Conservation (phyloP, 352 stramenopile genomes). For the Phytopythium montanum region DNA sequence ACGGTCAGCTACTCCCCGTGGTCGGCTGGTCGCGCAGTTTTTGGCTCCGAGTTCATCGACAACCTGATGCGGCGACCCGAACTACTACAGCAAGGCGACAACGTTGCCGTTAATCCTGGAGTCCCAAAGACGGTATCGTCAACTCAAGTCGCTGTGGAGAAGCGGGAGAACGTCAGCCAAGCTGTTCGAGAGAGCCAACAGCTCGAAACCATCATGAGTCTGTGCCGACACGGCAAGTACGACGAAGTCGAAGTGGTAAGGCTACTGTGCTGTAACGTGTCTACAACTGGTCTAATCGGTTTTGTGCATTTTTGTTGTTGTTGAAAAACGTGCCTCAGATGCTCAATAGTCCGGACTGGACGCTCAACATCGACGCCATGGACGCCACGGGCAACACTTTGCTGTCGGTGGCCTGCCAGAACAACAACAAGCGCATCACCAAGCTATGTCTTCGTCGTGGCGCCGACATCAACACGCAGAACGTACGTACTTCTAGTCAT, state of each 20-base stretch:
- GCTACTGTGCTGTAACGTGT: background rate
- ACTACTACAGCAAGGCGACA: conserved; percentile 29
- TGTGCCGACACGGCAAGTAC: conserved; percentile 90
- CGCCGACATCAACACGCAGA: conserved; percentile 92
- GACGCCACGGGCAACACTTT: conserved; percentile 92
- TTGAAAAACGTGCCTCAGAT: conserved; percentile 39
- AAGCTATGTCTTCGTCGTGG: conserved; percentile 93
- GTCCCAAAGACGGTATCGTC: conserved; percentile 4
- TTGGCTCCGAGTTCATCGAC: conserved; percentile 58
- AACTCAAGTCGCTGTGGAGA: conserved; percentile 23
- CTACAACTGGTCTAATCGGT: background rate
- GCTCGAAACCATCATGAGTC: conserved; percentile 88
- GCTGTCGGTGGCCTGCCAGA: conserved; percentile 93
- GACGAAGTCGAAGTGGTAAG: conserved; percentile 75
- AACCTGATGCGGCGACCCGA: conserved; percentile 61
- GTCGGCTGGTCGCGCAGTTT: conserved; percentile 67
- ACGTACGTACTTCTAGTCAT: conserved; percentile 49
- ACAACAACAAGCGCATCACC: conserved; percentile 95
- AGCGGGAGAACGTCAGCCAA: conserved; percentile 74
- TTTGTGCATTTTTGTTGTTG: conserved; percentile 11
- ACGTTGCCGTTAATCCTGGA: background rate
- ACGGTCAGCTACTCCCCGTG: conserved; percentile 90
- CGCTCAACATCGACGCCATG: conserved; percentile 88
- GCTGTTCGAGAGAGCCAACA: conserved; percentile 83
- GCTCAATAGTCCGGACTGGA: conserved; percentile 90